Conservation (phyloP, 495 filamentous ascomycete species). For the Aspergillus hancockii region DNA sequence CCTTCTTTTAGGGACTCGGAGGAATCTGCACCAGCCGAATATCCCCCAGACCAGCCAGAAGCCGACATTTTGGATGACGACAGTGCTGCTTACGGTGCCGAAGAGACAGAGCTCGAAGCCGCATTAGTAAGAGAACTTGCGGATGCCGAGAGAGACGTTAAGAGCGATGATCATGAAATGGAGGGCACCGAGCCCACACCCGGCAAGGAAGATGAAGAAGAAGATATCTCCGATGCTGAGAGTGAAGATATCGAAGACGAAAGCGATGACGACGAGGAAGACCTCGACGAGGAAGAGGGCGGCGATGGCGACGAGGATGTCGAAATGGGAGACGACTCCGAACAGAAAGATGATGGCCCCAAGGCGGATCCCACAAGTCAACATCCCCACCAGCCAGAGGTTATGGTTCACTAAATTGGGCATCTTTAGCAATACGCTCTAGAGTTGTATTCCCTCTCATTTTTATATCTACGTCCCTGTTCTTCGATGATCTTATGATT, state of each 20-base stretch:
- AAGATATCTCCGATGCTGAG: slow-evolving; percentile 79
- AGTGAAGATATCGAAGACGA: slow-evolving; percentile 97
- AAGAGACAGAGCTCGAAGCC: slow-evolving; percentile 58
- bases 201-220: slow-evolving; percentile 65
- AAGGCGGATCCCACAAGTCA: slow-evolving; percentile 38
- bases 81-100: slow-evolving; percentile 80
- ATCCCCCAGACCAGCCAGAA: slow-evolving; percentile 95
- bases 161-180: slow-evolving; percentile 79
- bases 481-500: slow-evolving; percentile 31
- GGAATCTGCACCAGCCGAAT: slow-evolving; percentile 92
- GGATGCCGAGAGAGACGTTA: slow-evolving; percentile 51
- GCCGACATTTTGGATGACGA: slow-evolving; percentile 86
- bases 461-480: slow-evolving; percentile 13
- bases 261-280: slow-evolving; percentile 86
- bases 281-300: slow-evolving; percentile 71
- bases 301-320: slow-evolving; percentile 76
- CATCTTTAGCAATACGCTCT: background rate
- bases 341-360: slow-evolving; percentile 40
- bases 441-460: slow-evolving; percentile 4
- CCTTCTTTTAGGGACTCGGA: slow-evolving; percentile 77
- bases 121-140: slow-evolving; percentile 59
- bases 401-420: slow-evolving; percentile 53
- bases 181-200: slow-evolving; percentile 64
- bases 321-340: slow-evolving; percentile 72
- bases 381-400: slow-evolving; percentile 44